Evolutionary conservation across 306 rosid species (phyloP), one percentile per base, ranked within the genome.

Genomic region (Pachyrhizus erosus): DNA sequence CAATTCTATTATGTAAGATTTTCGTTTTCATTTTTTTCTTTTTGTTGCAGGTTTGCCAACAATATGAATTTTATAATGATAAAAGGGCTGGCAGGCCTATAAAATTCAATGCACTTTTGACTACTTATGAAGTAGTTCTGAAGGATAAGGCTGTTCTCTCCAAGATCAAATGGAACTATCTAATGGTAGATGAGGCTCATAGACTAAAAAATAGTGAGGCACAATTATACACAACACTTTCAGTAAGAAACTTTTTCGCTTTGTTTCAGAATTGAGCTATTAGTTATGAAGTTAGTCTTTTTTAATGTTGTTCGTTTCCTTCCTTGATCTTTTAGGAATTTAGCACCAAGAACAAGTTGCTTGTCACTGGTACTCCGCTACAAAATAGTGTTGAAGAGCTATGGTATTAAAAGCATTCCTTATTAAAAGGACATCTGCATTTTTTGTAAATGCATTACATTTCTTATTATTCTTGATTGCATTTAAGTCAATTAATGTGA

Each of bases 161-260:
- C 83, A 96, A 93, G 90, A 91, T 93, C 66, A 96, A 84, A 87
- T 96, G 99, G 99, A 93, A 11, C 81, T 96, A 96, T 88, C 85
- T 96, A 88, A 96, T 96, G 99, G 99, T 96, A 46, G 99, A 96
- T 88, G 99, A 96, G 87, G 99, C 99, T 69, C 99, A 96, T 88
- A 93, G 99, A 77, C 91, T 96, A 72, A 96, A 96, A 85, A 96
- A 96, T 84, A 93, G 99, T 14, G 99, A 96, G 92, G 99, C 99
- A 49, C 99, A 96, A 87, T 75, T 96, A 86, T 96, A 96, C 83
- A 96, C 98, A 24, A 80, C 96, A 13, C 99, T 96, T 77, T 93
- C 85, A 85, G 99, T 96, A 93, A 80, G 94, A 61, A 68, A 68
- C 80, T 48, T 70, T 60, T 71, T 29, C 29, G 37, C 80, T 58